These are phyloP conservation scores for Ustilago hordei DNA, from an alignment of 1,284 basidiomycete species.

Conservation along the genomic window DNA sequence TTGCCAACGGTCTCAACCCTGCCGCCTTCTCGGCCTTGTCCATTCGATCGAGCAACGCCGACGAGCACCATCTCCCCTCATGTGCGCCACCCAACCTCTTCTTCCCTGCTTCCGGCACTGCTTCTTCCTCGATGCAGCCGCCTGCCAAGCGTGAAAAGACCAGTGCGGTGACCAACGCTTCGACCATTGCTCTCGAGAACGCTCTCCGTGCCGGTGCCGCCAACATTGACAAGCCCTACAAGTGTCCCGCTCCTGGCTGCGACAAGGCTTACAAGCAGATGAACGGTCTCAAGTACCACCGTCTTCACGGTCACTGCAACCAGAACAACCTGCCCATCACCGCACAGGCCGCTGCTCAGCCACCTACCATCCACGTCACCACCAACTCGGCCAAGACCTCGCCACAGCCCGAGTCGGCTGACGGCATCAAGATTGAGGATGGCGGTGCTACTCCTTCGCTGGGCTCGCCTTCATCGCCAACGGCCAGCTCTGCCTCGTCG, in stretches of 20 bases:
- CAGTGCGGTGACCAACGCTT: conserved; percentile 34
- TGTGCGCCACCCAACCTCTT: conserved; percentile 69
- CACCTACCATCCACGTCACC: conserved; percentile 44
- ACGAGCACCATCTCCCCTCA: conserved; percentile 66
- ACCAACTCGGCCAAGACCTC: conserved; percentile 41
- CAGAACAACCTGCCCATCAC: conserved; percentile 61
- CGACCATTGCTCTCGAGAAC: conserved; percentile 40
- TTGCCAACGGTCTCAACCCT: conserved; percentile 56
- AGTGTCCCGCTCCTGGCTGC: conserved; percentile 95
- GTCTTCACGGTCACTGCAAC: conserved; percentile 87
- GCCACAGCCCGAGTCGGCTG: conserved; percentile 46
- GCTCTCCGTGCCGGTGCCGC: conserved; percentile 36
- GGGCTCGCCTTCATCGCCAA: conserved; percentile 37
- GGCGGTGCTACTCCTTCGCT: conserved; percentile 16
- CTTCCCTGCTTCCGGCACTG: conserved; percentile 65
- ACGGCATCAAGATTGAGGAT: conserved; percentile 45
- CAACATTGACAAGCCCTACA: conserved; percentile 82
- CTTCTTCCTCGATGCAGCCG: conserved; percentile 45
- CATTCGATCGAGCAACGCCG: conserved; percentile 52
- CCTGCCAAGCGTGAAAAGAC: conserved; percentile 65
- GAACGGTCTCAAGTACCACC: conserved; percentile 95
- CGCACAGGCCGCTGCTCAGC: conserved; percentile 47
- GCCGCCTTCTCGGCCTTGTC: conserved; percentile 66
- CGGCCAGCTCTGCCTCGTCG: conserved; percentile 28
- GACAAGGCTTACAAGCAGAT: conserved; percentile 99